Base-by-base conservation (phyloP, 2,329 filamentous ascomycete genomes). In the Aspergillus puulaauensis region DNA sequence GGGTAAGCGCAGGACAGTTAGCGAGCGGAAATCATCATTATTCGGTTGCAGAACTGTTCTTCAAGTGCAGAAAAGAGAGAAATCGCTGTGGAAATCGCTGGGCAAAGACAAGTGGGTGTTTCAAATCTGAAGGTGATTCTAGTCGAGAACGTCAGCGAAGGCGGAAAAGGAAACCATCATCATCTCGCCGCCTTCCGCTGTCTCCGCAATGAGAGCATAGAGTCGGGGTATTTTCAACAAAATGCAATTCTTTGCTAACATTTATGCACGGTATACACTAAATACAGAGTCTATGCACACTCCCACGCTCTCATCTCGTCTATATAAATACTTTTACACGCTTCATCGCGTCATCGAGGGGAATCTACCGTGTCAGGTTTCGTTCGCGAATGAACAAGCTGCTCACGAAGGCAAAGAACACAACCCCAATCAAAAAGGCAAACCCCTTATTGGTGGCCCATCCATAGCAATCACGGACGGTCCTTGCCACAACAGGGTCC, bases 401-500 rank as follows among this genome's bases (percentile, higher is more conserved):
- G 54, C 70, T 72, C n/a, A 78, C 57, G 50, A 75, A 60, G 35
- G 82, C 79, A 47, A 82, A 80, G 43, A 76, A 71, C 3, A 83
- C 80, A n/a, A 86, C 68, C 3, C 67, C 73, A 54, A 82, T 70
- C 68, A 82, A 73, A 33, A 86, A 75, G 2, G 66, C 74, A 66
- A 86, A 81, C 0, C 82, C 81, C 24, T 77, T 77, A 56, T 79
- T 77, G 6, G 79, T 82, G 41, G 83, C 81, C 65, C 75, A 77
- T 43, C 85, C 84, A 72, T 93, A 93, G 69, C 88, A 90, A 27
- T 77, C 74, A 39, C 84, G 81, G 3, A 93, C 89, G 12, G 89
- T 71, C 12, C 70, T 75, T 24, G 82, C 83, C 1, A 87, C 74
- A 2, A 71, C 76, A 0, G 88, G 86, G 6, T 89, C 83, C 35